These are phyloP conservation scores for Ceratocystis cacaofunesta DNA, from an alignment of 2,329 filamentous ascomycete genomes.

Conservation along the genomic window DNA sequence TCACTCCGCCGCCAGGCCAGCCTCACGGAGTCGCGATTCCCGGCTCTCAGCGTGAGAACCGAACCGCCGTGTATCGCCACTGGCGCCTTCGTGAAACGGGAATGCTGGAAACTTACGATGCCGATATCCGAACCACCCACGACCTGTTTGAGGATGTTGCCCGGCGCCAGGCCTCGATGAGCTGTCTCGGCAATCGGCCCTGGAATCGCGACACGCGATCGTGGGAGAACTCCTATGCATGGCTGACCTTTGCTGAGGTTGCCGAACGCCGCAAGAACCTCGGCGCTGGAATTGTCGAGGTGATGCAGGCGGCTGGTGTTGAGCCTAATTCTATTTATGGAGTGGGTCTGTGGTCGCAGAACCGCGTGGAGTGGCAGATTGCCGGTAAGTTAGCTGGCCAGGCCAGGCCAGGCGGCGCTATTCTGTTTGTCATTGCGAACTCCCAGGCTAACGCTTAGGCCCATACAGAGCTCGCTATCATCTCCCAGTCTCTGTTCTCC, in stretches of 20 bases:
- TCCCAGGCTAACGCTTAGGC: slow-evolving; percentile 1
- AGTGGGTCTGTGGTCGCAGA: slow-evolving; percentile 74
- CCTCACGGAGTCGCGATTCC: slow-evolving; percentile 69
- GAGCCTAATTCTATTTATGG: slow-evolving; percentile 47
- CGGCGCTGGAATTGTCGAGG: slow-evolving; percentile 68
- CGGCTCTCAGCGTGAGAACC: slow-evolving; percentile 56
- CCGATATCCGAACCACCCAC: slow-evolving; percentile 55
- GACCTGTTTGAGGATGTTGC: slow-evolving; percentile 63
- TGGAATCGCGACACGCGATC: slow-evolving; percentile 62
- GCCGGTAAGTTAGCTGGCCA: slow-evolving; percentile 36
- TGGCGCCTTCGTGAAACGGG: slow-evolving; percentile 59
- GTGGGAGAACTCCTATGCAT: slow-evolving; percentile 61
- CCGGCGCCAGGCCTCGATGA: slow-evolving; percentile 47
- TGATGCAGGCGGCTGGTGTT: slow-evolving; percentile 61
- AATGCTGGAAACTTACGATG: slow-evolving; percentile 57
- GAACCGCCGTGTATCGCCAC: slow-evolving; percentile 67
- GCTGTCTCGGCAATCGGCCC: slow-evolving; percentile 64
- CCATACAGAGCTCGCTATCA: slow-evolving; percentile 58
- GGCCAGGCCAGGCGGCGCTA: no score
- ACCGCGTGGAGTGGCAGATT: slow-evolving; percentile 78
- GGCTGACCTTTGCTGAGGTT: slow-evolving; percentile 72
- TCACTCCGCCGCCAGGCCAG: slow-evolving; percentile 53
- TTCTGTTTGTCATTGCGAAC: no score
- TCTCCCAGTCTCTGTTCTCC: slow-evolving; percentile 74
- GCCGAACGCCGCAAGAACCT: slow-evolving; percentile 67